Percentiles rank a stretch among this genome's conserved stretches.
Conservation (phyloP, 202 grass and related monocot species). For the Bolboschoenoplectus hybrid region DNA sequence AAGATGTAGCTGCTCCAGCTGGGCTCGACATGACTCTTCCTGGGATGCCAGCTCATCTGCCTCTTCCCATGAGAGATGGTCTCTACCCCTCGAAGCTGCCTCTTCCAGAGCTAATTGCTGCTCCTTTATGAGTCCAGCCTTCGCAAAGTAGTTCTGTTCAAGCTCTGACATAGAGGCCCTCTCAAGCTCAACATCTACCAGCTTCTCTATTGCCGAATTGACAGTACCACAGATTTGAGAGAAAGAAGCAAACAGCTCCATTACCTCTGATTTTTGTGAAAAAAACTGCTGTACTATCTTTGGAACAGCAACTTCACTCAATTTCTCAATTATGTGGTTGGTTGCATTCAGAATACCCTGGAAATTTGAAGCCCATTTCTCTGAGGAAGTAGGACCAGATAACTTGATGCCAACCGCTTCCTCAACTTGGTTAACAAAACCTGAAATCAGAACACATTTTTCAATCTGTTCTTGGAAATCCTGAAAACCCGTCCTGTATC, state of each 20-base stretch:
- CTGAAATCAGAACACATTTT: constrained; percentile 73
- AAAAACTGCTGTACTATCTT: constrained; percentile 79
- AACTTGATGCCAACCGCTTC: constrained; percentile 59
- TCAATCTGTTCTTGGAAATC: constrained; percentile 85
- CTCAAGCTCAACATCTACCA: constrained; percentile 85
- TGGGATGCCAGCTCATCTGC: constrained; percentile 95
- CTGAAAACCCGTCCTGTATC: constrained; percentile 50
- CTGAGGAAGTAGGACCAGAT: constrained; percentile 46
- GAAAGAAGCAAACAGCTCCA: constrained; percentile 71
- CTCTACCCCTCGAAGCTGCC: constrained; percentile 76
- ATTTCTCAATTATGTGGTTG: constrained; percentile 83
- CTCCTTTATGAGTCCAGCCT: constrained; percentile 85
- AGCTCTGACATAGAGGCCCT: constrained; percentile 76
- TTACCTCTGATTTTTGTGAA: constrained; percentile 77
- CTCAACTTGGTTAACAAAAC: constrained; percentile 78
- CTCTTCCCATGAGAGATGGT: constrained; percentile 99
- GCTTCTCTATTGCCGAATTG: constrained; percentile 77
- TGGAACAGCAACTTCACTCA: constrained; percentile 77
- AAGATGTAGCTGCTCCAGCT: constrained; percentile 86
- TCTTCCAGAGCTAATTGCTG: constrained; percentile 84
- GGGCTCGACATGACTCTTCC: constrained; percentile 87
- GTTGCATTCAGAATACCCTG: constrained; percentile 62
- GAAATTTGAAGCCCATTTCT: constrained; percentile 73
- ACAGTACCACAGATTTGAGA: constrained; percentile 80
- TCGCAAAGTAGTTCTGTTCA: constrained; percentile 81